phyloP scores from a whole-genome alignment of 495 filamentous ascomycete genomes.

The Penicillium robsamsonii region DNA sequence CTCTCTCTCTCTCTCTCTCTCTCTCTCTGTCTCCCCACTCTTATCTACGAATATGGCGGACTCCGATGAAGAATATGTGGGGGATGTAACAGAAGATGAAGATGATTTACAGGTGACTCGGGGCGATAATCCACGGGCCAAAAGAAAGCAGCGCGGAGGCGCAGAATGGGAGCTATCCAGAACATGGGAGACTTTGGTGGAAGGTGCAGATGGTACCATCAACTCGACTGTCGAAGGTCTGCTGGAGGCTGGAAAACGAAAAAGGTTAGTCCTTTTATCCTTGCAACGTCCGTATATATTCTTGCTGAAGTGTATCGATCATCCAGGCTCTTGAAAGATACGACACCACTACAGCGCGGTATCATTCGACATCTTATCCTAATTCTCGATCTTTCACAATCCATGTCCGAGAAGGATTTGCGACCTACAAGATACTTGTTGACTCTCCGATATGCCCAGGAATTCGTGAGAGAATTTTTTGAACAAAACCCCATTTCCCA shows the following conservation, averaged over 20 bases:
- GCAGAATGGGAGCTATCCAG: conserved; percentile 56
- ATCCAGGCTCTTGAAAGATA: conserved; percentile 76
- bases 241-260: conserved; percentile 69
- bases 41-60: conserved; percentile 35
- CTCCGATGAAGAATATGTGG: conserved; percentile 83
- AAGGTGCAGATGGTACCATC: conserved; percentile 73
- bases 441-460: conserved; percentile 76
- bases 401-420: conserved; percentile 94
- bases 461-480: conserved; percentile 92
- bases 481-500: conserved; percentile 99
- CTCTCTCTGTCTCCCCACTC: background rate
- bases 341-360: conserved; percentile 89
- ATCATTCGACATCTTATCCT: conserved; percentile 94
- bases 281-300: background rate
- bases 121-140: conserved; percentile 38
- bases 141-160: conserved; percentile 55
- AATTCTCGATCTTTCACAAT: conserved; percentile 86
- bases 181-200: conserved; percentile 65
- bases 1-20: background rate
- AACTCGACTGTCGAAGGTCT: conserved; percentile 65
- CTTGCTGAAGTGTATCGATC: background rate
- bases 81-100: conserved; percentile 77
- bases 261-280: conserved; percentile 52
- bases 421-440: conserved; percentile 82
- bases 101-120: conserved; percentile 61